These are phyloP conservation scores for Cylindrotheca fusiformis DNA, from an alignment of 108 stramenopile species.

Conservation along the genomic window DNA sequence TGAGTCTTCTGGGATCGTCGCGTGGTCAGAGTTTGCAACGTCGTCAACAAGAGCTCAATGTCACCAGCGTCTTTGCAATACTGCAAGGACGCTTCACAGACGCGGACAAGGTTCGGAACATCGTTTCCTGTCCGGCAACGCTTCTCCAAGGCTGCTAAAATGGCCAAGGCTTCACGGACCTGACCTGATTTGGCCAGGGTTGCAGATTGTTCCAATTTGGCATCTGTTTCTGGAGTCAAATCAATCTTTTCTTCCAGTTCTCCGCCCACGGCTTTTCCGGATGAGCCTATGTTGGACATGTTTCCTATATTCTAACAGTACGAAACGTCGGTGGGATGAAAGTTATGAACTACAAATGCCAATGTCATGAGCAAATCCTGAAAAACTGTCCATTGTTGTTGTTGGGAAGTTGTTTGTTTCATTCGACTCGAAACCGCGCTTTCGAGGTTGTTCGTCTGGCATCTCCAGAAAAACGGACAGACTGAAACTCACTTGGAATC, in stretches of 20 bases:
- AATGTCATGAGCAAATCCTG: no score
- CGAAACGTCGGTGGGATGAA: neutral
- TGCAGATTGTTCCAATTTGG: conserved; percentile 72
- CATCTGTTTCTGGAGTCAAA: conserved; percentile 68
- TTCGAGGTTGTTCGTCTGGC: conserved; percentile 16
- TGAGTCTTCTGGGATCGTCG: conserved; percentile 79
- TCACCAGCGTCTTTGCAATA: conserved; percentile 61
- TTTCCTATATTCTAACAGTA: neutral
- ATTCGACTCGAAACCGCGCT: neutral
- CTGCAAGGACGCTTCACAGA: conserved; percentile 66
- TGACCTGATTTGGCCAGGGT: conserved; percentile 39
- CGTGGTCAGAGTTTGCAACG: conserved; percentile 63
- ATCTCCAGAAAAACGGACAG: conserved; percentile 5
- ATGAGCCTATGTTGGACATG: conserved; percentile 33
- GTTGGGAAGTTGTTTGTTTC: neutral
- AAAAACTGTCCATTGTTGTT: no score
- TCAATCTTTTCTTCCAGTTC: conserved; percentile 86
- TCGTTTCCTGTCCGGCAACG: conserved; percentile 86
- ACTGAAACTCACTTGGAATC: neutral
- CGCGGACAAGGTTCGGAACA: conserved; percentile 60
- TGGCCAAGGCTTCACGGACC: conserved; percentile 63
- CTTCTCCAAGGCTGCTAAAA: conserved; percentile 81
- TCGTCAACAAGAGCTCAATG: conserved; percentile 50
- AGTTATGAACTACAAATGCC: no score
- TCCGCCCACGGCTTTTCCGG: conserved; percentile 75